Evolutionary conservation across 2,329 filamentous ascomycete species (phyloP).

Genomic region (Chrysoporthe deuterocubensis): DNA sequence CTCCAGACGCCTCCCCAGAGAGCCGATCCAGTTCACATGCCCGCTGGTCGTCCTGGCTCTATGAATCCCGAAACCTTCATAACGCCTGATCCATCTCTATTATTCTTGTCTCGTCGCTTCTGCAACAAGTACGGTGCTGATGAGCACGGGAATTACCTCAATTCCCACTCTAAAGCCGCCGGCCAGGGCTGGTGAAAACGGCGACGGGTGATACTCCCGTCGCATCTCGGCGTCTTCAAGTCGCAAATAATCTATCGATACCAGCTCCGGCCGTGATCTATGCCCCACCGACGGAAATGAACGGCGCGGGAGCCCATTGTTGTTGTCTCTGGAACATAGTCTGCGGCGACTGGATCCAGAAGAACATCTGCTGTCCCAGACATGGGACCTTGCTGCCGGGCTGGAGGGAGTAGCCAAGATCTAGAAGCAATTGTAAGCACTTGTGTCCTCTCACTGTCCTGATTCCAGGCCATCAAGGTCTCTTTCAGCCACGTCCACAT

Average conservation of each 20-base stretch:
- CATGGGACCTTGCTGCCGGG: conserved; percentile 28
- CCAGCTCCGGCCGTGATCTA: background rate
- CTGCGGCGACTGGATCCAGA: conserved; percentile 19
- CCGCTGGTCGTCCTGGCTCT: background rate
- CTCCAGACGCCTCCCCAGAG: background rate
- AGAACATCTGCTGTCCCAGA: conserved; percentile 27
- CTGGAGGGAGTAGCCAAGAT: conserved; percentile 25
- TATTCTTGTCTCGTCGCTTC: background rate
- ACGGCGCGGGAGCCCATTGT: conserved; percentile 13
- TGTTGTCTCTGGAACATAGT: conserved; percentile 16
- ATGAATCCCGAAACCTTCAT: background rate
- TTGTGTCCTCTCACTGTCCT: conserved; percentile 4
- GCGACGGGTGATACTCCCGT: background rate
- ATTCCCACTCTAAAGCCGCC: background rate
- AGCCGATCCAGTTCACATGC: background rate
- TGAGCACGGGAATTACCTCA: background rate
- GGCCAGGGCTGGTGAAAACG: background rate
- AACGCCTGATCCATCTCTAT: background rate
- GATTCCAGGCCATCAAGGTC: background rate
- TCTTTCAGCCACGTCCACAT: background rate
- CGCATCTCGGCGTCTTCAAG: background rate
- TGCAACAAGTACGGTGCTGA: background rate
- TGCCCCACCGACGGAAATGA: conserved; percentile 15
- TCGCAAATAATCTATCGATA: background rate
- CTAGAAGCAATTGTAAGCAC: conserved; percentile 27